Evolutionary conservation across 148 eudicot genomes (phyloP), one percentile per base, ranked within the genome.

Genomic region (Polygonum aviculare): DNA sequence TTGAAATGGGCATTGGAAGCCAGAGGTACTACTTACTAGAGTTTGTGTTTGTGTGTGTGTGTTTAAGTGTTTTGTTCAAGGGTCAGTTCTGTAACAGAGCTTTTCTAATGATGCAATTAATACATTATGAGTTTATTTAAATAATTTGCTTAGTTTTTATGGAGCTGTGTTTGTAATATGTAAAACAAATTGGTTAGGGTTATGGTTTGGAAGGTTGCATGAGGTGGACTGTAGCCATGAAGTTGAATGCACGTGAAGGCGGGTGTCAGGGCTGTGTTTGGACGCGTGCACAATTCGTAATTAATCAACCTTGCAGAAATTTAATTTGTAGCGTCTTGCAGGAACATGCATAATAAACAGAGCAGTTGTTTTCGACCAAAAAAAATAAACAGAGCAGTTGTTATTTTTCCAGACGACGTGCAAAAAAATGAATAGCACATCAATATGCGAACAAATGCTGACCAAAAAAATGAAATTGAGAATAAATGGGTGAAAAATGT

Each of bases 1-100:
- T 54, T 54, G 60, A 54, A 54, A 7, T 54, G 60, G 60, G 60
- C 60, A 54, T n/a, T n/a, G 60, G 60, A 54, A 54, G 60, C 60
- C 38, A 12, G 31, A 33, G 69, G 38, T 62, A 26, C 7, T 26
- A 26, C 31, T 26, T 26, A 26, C 31, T 7, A 51, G 57, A 5
- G 57, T 2, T n/a, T 51, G 57, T 51, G 4, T 51, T n/a, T 16
- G 18, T 16, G 51, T 48, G 31, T n/a, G n/a, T 26, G 9, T 18
- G 18, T 52, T 5, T 4, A 15, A 16, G 59, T 12, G 59, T 52
- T 6, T 52, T 52, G 60, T 7, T 52, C n/a, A 4, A 21, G 2
- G 59, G 59, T 16, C 31, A 26, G 55, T 51, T 51, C 45, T 41
- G 45, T 41, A 41, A 47, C 8, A 47, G 49, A 50, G 54, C 2